Conservation (phyloP, 306 rosid species). For the Sesbania bispinosa region DNA sequence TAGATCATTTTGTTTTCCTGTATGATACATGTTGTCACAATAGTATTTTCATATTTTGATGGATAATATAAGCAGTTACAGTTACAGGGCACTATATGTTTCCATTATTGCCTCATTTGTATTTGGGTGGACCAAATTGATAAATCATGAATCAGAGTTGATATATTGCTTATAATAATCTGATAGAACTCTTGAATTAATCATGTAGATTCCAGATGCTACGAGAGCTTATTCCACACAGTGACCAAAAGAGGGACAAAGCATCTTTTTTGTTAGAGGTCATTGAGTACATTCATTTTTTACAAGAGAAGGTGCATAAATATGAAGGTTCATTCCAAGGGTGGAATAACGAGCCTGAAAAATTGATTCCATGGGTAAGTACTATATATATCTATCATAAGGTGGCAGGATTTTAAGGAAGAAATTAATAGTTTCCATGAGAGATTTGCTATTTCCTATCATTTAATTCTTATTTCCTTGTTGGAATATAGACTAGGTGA, state of each 20-base stretch:
- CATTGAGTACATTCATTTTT: constrained; percentile 83
- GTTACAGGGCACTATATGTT: neutral
- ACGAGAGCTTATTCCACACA: constrained; percentile 88
- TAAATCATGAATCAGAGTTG: neutral
- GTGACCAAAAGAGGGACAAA: constrained; percentile 98
- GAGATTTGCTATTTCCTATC: neutral
- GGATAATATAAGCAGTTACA: neutral
- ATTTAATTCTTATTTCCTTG: neutral
- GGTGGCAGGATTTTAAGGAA: constrained; percentile 9
- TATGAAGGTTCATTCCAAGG: constrained; percentile 76
- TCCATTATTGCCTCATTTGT: neutral
- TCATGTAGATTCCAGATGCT: constrained; percentile 85
- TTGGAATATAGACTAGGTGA: neutral
- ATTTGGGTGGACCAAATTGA: constrained; percentile 18
- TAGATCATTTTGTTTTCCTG: neutral
- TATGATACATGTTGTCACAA: neutral
- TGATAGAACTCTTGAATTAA: constrained; percentile 12
- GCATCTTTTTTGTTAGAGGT: constrained; percentile 97
- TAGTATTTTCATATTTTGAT: constrained; percentile 12
- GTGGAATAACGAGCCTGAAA: constrained; percentile 67
- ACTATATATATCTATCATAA: constrained; percentile 6
- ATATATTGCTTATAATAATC: constrained; percentile 10
- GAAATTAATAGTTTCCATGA: neutral
- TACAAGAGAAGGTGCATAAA: constrained; percentile 84
- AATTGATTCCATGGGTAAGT: constrained; percentile 77